phyloP scores from a whole-genome alignment of 148 eudicot genomes.

The Nyssa sinensis region DNA sequence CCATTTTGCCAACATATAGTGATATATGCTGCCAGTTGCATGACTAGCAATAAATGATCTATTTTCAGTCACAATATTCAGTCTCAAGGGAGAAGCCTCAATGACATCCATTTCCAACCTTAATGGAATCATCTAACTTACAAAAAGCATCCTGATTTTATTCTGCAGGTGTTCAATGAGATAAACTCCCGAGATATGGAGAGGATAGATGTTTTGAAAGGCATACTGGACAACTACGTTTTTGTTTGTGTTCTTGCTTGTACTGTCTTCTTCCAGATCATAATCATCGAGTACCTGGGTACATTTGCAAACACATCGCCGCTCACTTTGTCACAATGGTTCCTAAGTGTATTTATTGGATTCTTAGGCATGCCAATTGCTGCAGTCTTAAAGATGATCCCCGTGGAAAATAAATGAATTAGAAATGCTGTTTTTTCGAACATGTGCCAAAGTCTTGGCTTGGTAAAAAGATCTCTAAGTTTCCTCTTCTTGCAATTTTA shows the following conservation, averaged over 20 bases:
- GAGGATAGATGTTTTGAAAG: slow-evolving; percentile 68
- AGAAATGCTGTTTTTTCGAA: neutral
- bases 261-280: slow-evolving; percentile 81
- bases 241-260: slow-evolving; percentile 58
- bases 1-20: neutral
- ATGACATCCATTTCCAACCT: neutral
- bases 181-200: slow-evolving; percentile 96
- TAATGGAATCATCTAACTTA: neutral
- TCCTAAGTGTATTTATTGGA: slow-evolving; percentile 62
- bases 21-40: neutral
- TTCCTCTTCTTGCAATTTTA: neutral
- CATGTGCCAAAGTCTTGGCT: neutral
- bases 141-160: neutral
- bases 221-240: slow-evolving; percentile 82
- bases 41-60: neutral
- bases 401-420: slow-evolving; percentile 24
- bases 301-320: slow-evolving; percentile 92
- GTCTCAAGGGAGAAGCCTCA: neutral
- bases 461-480: neutral
- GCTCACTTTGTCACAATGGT: slow-evolving; percentile 68
- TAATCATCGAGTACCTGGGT: slow-evolving; percentile 80
- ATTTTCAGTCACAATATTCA: neutral
- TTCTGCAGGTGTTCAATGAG: slow-evolving; percentile 85
- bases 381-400: slow-evolving; percentile 57
- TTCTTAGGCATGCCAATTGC: slow-evolving; percentile 95